phyloP scores from a whole-genome alignment of 164 flowering plant species.

The Taxillus chinensis region DNA sequence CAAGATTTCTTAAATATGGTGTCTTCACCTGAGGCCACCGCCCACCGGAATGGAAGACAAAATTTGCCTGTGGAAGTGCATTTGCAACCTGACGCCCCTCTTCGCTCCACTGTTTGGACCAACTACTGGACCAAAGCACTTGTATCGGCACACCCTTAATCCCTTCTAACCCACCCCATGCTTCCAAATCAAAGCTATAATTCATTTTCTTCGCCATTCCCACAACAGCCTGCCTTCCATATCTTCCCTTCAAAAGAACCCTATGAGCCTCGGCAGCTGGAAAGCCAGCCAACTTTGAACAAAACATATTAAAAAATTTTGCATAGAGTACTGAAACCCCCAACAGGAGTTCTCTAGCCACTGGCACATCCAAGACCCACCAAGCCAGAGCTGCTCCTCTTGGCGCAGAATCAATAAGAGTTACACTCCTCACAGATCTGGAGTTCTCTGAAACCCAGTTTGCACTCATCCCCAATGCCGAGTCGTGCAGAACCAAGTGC shows the following conservation, averaged over 20 bases:
- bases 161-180: slow-evolving; percentile 60
- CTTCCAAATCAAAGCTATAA: slow-evolving; percentile 63
- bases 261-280: slow-evolving; percentile 54
- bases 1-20: background rate
- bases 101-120: slow-evolving; percentile 62
- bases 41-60: slow-evolving; percentile 66
- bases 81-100: slow-evolving; percentile 55
- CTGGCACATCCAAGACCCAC: slow-evolving; percentile 46
- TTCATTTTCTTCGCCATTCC: slow-evolving; percentile 55
- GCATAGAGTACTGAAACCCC: slow-evolving; percentile 32
- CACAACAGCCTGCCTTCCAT: slow-evolving; percentile 49
- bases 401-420: slow-evolving; percentile 47
- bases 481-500: slow-evolving; percentile 83
- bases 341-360: slow-evolving; percentile 51
- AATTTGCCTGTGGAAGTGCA: slow-evolving; percentile 53
- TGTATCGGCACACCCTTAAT: slow-evolving; percentile 58
- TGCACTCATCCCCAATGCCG: slow-evolving; percentile 46
- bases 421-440: slow-evolving; percentile 45
- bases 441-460: slow-evolving; percentile 60
- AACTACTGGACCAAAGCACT: slow-evolving; percentile 68
- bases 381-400: slow-evolving; percentile 49
- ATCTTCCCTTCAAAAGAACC: slow-evolving; percentile 60
- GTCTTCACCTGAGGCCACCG: slow-evolving; percentile 82
- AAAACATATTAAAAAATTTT: slow-evolving; percentile 38
- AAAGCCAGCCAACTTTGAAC: slow-evolving; percentile 30